Evolutionary conservation across 495 filamentous ascomycete species (phyloP).

Genomic region (Aspergillus coremiiformis): DNA sequence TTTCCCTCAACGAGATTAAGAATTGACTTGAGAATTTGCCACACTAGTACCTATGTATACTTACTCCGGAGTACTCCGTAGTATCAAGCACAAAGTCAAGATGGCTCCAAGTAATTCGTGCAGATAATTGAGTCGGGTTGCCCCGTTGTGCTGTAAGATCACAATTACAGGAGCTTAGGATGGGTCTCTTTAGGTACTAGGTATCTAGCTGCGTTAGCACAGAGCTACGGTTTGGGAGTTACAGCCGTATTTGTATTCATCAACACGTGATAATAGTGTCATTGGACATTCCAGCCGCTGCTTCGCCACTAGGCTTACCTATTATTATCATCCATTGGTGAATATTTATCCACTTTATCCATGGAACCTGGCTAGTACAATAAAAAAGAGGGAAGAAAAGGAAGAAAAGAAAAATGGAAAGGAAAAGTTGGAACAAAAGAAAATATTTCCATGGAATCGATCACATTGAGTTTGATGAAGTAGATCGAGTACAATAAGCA

Average conservation of each 20-base stretch:
- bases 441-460: not conserved
- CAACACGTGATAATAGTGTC: not conserved
- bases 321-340: not conserved
- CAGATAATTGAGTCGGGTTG: not conserved
- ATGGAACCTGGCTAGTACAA: not conserved
- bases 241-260: not conserved
- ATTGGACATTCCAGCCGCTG: not conserved
- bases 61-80: not conserved
- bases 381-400: not conserved
- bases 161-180: constrained; percentile 2
- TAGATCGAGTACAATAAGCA: not conserved
- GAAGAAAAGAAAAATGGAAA: not conserved
- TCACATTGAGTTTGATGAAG: not conserved
- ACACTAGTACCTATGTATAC: not conserved
- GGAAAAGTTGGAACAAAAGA: too few species aligned
- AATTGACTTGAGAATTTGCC: not conserved
- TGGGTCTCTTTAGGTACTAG: too few species aligned
- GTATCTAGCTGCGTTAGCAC: not conserved
- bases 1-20: not conserved
- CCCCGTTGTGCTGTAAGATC: not conserved
- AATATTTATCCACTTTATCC: not conserved
- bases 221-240: not conserved
- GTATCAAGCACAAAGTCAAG: not conserved
- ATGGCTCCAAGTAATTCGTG: not conserved
- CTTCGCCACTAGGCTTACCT: not conserved